Conservation (phyloP, 495 filamentous ascomycete genomes). For the Daldinia bambusicola region DNA sequence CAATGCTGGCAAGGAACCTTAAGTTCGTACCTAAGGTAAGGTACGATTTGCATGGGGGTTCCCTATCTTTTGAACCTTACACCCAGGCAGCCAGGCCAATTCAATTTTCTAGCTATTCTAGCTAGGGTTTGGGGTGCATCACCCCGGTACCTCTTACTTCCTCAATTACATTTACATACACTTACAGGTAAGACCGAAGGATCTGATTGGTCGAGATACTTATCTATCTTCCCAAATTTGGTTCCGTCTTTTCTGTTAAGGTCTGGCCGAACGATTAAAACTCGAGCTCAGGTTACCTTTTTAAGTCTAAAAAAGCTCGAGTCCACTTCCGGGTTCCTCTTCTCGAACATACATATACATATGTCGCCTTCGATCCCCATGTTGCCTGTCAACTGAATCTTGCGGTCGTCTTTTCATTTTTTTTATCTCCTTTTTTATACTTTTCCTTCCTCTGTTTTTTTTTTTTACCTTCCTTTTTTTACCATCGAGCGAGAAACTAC, state of each 20-base stretch:
- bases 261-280: slow-evolving; percentile 20
- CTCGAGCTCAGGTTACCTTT: background rate
- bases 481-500: background rate
- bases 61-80: slow-evolving; percentile 3
- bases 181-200: slow-evolving; percentile 33
- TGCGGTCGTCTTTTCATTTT: background rate
- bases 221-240: slow-evolving; percentile 37
- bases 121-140: slow-evolving; percentile 29
- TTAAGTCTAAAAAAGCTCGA: slow-evolving; percentile 11
- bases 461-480: background rate
- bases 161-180: slow-evolving; percentile 41
- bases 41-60: slow-evolving; percentile 1
- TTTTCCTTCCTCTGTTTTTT: slow-evolving; percentile 4
- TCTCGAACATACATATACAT: slow-evolving; percentile 10
- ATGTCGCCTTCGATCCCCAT: slow-evolving; percentile 30
- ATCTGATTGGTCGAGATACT: slow-evolving; percentile 38
- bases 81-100: slow-evolving; percentile 28
- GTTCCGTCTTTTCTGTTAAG: slow-evolving; percentile 22
- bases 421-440: background rate
- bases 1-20: too few relatives aligned
- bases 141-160: slow-evolving; percentile 17
- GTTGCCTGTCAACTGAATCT: slow-evolving; percentile 5
- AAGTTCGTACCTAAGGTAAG: background rate
- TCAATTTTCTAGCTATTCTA: background rate
- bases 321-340: slow-evolving; percentile 12